Evolutionary conservation across 116 monocot species (phyloP).

Genomic region (Zostera marina): DNA sequence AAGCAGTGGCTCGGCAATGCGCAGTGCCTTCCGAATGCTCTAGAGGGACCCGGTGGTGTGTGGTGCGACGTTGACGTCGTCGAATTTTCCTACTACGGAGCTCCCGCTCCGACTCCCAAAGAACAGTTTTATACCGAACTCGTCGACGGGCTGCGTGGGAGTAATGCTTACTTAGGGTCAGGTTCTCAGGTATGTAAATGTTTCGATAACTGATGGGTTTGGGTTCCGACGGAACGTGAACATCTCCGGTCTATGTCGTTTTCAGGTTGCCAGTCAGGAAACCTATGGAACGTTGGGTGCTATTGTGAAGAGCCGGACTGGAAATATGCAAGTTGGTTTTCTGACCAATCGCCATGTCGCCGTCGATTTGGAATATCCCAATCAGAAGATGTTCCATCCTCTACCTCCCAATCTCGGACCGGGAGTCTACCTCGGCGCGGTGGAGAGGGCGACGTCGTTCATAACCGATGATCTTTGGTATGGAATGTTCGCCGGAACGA

Average conservation of each 20-base stretch:
- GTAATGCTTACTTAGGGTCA: conserved; percentile 83
- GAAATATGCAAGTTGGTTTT: conserved; percentile 41
- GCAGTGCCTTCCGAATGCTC: conserved; percentile 75
- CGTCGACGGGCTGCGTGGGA: conserved; percentile 84
- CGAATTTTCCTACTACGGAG: conserved; percentile 97
- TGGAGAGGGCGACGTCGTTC: conserved; percentile 38
- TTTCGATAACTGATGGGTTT: not conserved
- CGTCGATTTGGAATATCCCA: conserved; percentile 44
- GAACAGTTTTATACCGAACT: conserved; percentile 90
- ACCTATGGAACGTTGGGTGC: conserved; percentile 48
- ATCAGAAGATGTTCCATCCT: conserved; percentile 56
- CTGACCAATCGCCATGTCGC: conserved; percentile 55
- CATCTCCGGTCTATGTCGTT: not conserved
- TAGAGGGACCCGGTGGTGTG: conserved; percentile 99
- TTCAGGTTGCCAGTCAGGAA: conserved; percentile 39
- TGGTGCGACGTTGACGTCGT: conserved; percentile 99
- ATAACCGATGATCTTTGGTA: conserved; percentile 47
- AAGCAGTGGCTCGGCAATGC: conserved; percentile 72
- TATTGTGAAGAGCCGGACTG: conserved; percentile 42
- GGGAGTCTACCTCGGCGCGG: conserved; percentile 39
- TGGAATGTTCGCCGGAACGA: conserved; percentile 34
- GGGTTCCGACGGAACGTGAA: not conserved
- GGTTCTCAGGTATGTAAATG: conserved; percentile 76
- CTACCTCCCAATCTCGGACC: conserved; percentile 47
- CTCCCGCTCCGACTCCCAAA: conserved; percentile 89